Evolutionary conservation across 176 grass and related monocot species (phyloP).

Genomic region (Chloris gayana): DNA sequence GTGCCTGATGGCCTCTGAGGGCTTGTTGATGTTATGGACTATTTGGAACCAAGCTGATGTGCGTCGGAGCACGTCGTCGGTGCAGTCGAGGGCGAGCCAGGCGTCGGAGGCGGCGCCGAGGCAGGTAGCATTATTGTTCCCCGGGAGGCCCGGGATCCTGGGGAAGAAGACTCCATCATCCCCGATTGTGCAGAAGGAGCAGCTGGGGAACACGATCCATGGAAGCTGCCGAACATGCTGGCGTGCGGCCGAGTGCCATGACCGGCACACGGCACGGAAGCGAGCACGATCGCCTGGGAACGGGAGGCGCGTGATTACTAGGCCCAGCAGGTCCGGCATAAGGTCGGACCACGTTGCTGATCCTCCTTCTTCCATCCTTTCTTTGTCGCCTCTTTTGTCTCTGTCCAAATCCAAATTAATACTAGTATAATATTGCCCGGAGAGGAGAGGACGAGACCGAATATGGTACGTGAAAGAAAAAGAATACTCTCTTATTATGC

Average conservation of each 20-base stretch:
- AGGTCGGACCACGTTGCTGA: background rate
- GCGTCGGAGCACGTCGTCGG: background rate
- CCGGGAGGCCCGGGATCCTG: background rate
- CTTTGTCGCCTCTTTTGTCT: too few species aligned
- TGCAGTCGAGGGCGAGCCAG: slow-evolving; percentile 15
- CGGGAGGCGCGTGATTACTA: background rate
- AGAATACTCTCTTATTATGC: too few species aligned
- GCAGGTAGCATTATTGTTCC: background rate
- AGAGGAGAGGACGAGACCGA: too few species aligned
- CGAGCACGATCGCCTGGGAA: slow-evolving; percentile 11
- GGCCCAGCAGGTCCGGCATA: background rate
- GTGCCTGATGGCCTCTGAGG: background rate
- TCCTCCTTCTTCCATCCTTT: too few species aligned
- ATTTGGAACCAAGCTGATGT: too few species aligned
- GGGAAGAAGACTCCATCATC: background rate
- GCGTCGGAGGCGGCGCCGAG: background rate
- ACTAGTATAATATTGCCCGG: too few species aligned
- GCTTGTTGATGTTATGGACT: too few species aligned
- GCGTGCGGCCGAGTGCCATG: background rate
- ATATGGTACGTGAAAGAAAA: too few species aligned
- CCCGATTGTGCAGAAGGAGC: background rate
- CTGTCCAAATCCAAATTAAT: too few species aligned
- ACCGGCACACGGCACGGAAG: background rate
- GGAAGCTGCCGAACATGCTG: background rate
- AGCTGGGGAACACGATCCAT: slow-evolving; percentile 14